Conservation (phyloP, 768 basidiomycete genomes). For the Leccinum rimulosum region DNA sequence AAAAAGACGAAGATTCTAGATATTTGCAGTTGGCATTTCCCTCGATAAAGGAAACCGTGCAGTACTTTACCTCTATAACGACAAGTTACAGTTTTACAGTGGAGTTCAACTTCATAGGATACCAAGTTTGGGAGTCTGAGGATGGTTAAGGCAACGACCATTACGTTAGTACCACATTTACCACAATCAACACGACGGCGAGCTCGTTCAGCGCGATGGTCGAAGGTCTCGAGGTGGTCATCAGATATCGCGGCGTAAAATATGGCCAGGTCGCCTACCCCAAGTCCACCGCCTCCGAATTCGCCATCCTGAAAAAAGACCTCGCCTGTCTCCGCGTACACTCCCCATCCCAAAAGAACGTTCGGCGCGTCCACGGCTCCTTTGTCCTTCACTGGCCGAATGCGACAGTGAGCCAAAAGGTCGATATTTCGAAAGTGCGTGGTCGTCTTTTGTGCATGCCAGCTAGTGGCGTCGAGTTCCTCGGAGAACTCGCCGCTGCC, state of each 20-base stretch:
- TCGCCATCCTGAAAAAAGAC: slow-evolving; percentile 27
- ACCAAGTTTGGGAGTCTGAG: no score
- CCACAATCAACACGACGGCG: neutral
- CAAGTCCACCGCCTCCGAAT: slow-evolving; percentile 11
- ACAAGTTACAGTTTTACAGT: no score
- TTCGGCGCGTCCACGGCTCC: slow-evolving; percentile 16
- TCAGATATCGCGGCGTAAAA: slow-evolving; percentile 25
- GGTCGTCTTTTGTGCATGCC: no score
- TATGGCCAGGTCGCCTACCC: slow-evolving; percentile 11
- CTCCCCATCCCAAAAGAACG: slow-evolving; percentile 27
- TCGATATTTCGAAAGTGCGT: slow-evolving; percentile 3
- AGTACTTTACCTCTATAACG: no score
- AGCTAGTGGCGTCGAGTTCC: no score
- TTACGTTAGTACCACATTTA: no score
- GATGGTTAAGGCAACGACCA: no score
- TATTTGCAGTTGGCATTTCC: no score
- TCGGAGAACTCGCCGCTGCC: neutral
- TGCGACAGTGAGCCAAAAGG: slow-evolving; percentile 2
- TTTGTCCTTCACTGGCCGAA: slow-evolving; percentile 29
- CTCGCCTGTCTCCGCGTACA: slow-evolving; percentile 31
- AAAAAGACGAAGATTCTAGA: no score
- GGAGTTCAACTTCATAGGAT: no score
- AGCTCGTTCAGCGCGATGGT: slow-evolving; percentile 10
- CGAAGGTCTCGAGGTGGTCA: slow-evolving; percentile 26
- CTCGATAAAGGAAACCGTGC: no score